These are phyloP conservation scores for Fusarium equiseti DNA, from an alignment of 2,329 filamentous ascomycete species.

Conservation along the genomic window DNA sequence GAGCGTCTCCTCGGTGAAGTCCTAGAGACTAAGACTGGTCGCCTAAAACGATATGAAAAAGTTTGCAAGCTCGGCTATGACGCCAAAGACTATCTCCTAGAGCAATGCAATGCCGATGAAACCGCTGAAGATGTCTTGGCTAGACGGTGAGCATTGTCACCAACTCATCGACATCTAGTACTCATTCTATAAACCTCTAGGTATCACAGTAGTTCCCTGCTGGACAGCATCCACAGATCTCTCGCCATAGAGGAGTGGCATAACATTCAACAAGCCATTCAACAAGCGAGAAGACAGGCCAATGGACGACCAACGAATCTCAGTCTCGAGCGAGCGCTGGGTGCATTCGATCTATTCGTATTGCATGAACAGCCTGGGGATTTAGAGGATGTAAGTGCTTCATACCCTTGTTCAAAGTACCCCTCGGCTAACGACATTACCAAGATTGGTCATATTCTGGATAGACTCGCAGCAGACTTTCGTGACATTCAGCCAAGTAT, in stretches of 20 bases:
- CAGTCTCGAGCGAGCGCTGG: slow-evolving; percentile 78
- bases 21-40: slow-evolving; percentile 75
- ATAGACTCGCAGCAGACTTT: slow-evolving; percentile 71
- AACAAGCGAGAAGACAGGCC: slow-evolving; percentile 31
- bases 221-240: slow-evolving; percentile 84
- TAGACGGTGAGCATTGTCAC: slow-evolving; percentile 66
- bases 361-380: slow-evolving; percentile 79
- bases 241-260: slow-evolving; percentile 84
- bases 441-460: slow-evolving; percentile 73
- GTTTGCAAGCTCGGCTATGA: slow-evolving; percentile 85
- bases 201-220: slow-evolving; percentile 79
- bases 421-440: slow-evolving; percentile 18
- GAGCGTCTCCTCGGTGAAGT: slow-evolving; percentile 73
- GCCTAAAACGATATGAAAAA: slow-evolving; percentile 75
- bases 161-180: slow-evolving; percentile 12
- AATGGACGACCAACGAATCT: slow-evolving; percentile 54
- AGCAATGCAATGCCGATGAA: slow-evolving; percentile 71
- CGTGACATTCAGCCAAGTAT: slow-evolving; percentile 65
- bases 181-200: slow-evolving; percentile 54
- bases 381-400: slow-evolving; percentile 71
- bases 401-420: neutral
- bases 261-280: slow-evolving; percentile 52
- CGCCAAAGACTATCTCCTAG: slow-evolving; percentile 84
- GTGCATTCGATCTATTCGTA: slow-evolving; percentile 91
- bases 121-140: slow-evolving; percentile 80